Conservation (phyloP, 1,284 basidiomycete genomes). For the Cutaneotrichosporon dermatis region DNA sequence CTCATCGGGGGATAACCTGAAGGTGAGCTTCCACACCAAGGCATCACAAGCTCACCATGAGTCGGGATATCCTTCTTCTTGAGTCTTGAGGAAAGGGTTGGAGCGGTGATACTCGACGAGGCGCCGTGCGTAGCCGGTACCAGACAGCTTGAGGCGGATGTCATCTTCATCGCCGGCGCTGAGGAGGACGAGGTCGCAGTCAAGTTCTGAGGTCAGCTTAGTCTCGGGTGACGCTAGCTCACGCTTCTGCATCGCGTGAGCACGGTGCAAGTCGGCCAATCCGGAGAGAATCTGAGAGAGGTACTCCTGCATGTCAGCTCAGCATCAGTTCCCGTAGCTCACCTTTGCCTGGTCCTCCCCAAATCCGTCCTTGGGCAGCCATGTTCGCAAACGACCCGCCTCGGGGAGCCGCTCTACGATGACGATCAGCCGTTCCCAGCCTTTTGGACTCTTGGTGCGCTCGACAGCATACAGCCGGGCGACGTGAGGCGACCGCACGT, state of each 20-base stretch:
- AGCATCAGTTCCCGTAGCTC: not conserved
- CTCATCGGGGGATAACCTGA: constrained; percentile 46
- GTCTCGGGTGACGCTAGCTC: constrained; percentile 2
- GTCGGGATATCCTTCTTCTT: constrained; percentile 35
- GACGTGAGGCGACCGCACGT: constrained; percentile 34
- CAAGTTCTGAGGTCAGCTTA: constrained; percentile 28
- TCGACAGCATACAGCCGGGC: constrained; percentile 38
- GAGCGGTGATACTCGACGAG: constrained; percentile 48
- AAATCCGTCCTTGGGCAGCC: constrained; percentile 40
- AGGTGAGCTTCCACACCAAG: not conserved
- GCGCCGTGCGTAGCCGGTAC: constrained; percentile 40
- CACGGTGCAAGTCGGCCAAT: constrained; percentile 37
- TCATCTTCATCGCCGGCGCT: constrained; percentile 23
- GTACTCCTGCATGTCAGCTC: constrained; percentile 31
- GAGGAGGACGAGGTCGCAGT: constrained; percentile 37
- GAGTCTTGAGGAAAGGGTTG: constrained; percentile 42
- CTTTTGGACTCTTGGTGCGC: constrained; percentile 39
- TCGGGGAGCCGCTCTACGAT: constrained; percentile 38
- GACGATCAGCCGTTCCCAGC: constrained; percentile 43
- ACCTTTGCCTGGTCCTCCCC: constrained; percentile 41
- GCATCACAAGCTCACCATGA: constrained; percentile 32
- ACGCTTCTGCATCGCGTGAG: constrained; percentile 43
- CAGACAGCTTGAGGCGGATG: constrained; percentile 37
- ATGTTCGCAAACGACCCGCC: constrained; percentile 36
- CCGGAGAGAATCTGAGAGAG: constrained; percentile 42